phyloP scores from a whole-genome alignment of 2,329 filamentous ascomycete species.

The Orbilia brochopaga region DNA sequence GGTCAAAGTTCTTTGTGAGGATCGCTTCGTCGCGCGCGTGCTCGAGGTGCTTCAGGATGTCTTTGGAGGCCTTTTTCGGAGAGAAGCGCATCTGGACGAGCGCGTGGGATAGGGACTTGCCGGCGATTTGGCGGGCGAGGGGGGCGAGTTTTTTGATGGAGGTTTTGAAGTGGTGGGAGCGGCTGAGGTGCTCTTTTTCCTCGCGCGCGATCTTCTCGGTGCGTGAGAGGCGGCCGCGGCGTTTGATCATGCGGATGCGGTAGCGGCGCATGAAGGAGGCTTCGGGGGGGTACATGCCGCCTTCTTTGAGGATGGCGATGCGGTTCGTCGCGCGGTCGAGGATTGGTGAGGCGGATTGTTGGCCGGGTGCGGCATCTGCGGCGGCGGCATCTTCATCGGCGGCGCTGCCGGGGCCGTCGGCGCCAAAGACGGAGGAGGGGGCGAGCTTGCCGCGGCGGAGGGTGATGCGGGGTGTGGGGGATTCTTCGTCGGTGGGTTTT shows the following conservation, averaged over 20 bases:
- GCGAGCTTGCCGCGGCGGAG: constrained; percentile 60
- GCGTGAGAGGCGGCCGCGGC: constrained; percentile 70
- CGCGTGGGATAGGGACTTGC: constrained; percentile 92
- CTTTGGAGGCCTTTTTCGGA: constrained; percentile 86
- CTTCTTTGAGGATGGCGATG: constrained; percentile 61
- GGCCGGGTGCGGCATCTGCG: constrained; percentile 43
- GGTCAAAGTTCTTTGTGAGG: constrained; percentile 83
- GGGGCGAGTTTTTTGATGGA: constrained; percentile 89
- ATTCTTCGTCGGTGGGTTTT: constrained; percentile 22
- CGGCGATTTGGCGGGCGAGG: constrained; percentile 83
- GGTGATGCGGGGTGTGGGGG: constrained; percentile 46
- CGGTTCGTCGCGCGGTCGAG: constrained; percentile 57
- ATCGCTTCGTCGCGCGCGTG: constrained; percentile 81
- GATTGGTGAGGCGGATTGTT: constrained; percentile 22
- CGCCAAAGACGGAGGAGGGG: constrained; percentile 62
- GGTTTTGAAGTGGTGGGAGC: constrained; percentile 78
- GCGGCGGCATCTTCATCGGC: constrained; percentile 59
- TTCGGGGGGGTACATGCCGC: constrained; percentile 67
- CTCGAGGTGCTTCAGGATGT: constrained; percentile 79
- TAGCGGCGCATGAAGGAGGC: constrained; percentile 75
- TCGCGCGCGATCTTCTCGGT: constrained; percentile 68
- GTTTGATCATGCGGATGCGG: constrained; percentile 74
- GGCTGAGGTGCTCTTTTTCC: constrained; percentile 61
- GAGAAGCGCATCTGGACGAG: constrained; percentile 94
- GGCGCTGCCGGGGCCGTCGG: neutral